A percentile compares a stretch with the other conserved stretches of the same genome.
Evolutionary conservation across 305 asterid genomes (phyloP).

Genomic region (Fraxinus nigra): DNA sequence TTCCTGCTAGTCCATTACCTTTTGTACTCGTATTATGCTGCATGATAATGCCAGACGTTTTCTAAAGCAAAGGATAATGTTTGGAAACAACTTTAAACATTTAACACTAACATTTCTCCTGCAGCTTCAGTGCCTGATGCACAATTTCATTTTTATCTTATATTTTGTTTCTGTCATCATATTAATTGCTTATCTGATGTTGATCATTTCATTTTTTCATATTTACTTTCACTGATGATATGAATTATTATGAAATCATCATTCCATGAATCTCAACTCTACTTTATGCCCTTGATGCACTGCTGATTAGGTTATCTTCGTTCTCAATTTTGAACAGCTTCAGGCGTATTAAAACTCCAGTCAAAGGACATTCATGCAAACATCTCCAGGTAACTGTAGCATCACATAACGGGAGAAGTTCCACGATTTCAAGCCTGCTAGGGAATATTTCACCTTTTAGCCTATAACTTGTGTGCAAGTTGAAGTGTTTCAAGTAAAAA

Average conservation of each 20-base stretch:
- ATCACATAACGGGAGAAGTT: slow-evolving; percentile 18
- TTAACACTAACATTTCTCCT: background rate
- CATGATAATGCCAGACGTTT: background rate
- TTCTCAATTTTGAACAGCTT: slow-evolving; percentile 3
- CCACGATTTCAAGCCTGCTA: slow-evolving; percentile 7
- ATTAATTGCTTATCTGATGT: background rate
- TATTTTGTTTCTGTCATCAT: background rate
- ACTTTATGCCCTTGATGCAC: background rate
- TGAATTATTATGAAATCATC: background rate
- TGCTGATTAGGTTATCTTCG: background rate
- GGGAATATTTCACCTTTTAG: background rate
- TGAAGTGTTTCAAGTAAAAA: background rate
- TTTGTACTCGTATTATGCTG: background rate
- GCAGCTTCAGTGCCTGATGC: background rate
- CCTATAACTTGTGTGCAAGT: slow-evolving; percentile 12
- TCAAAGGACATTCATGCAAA: slow-evolving; percentile 6
- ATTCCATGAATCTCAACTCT: background rate
- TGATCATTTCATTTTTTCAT: background rate
- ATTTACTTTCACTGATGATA: background rate
- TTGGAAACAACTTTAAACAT: background rate
- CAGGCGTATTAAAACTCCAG: slow-evolving; percentile 5
- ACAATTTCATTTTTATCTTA: background rate
- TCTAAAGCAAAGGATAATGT: background rate
- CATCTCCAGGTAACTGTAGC: slow-evolving; percentile 3
- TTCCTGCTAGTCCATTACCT: background rate